A percentile compares a stretch with the other conserved stretches of the same genome.
phyloP scores from a whole-genome alignment of 345 rosid species.

The Hibiscus syriacus region DNA sequence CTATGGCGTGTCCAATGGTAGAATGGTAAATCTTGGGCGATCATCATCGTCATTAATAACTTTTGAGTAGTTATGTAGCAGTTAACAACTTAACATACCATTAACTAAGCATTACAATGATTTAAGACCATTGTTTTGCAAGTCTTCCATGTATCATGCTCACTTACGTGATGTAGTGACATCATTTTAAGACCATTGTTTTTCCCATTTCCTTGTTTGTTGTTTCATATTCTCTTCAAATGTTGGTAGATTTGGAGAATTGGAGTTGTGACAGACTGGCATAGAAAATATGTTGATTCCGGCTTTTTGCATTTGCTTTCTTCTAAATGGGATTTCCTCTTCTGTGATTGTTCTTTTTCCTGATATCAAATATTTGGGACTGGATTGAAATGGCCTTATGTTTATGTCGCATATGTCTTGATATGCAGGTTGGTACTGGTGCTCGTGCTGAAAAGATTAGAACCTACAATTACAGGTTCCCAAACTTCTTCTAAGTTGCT shows the following conservation, averaged over 20 bases:
- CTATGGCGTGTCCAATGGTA: background rate
- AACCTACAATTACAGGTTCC: conserved; percentile 86
- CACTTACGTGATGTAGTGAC: background rate
- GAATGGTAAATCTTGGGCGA: background rate
- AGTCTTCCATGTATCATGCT: conserved; percentile 4
- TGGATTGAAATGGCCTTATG: too few species aligned
- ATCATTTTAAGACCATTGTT: background rate
- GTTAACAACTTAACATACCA: background rate
- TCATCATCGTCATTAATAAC: background rate
- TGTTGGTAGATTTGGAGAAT: background rate
- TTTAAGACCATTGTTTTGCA: background rate
- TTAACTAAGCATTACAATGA: conserved; percentile 1
- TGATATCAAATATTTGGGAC: background rate
- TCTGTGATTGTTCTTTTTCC: background rate
- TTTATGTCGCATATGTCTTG: background rate
- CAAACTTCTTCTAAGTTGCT: background rate
- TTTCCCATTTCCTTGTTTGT: background rate
- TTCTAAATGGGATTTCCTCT: background rate
- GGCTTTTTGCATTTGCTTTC: background rate
- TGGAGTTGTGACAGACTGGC: background rate
- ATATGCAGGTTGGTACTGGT: conserved; percentile 82
- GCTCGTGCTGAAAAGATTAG: conserved; percentile 95
- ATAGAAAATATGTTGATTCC: background rate
- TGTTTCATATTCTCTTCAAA: background rate
- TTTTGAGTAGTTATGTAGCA: background rate